Evolutionary conservation across 345 rosid genomes (phyloP).

Genomic region (Boechera divaricarpa): DNA sequence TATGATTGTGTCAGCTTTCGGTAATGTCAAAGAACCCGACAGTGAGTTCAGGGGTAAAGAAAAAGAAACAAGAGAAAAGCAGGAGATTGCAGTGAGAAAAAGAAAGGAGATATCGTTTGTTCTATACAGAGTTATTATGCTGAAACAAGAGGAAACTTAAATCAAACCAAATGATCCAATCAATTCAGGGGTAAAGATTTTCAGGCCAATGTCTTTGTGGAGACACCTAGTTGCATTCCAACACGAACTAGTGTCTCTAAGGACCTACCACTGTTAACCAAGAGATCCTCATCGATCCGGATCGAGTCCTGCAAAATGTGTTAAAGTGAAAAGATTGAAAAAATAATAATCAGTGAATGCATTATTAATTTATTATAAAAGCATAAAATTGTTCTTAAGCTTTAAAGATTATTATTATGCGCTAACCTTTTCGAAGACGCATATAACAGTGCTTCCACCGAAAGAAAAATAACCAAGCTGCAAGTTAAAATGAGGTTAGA

Average conservation of each 20-base stretch:
- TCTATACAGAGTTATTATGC: conserved; percentile 22
- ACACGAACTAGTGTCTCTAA: conserved; percentile 87
- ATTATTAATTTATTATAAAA: background rate
- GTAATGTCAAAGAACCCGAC: conserved; percentile 46
- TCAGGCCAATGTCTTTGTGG: conserved; percentile 46
- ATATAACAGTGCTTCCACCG: conserved; percentile 95
- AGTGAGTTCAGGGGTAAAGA: background rate
- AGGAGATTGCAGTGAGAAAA: no score
- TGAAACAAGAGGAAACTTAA: conserved; percentile 9
- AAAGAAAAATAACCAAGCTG: conserved; percentile 94
- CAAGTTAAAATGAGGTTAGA: conserved; percentile 30
- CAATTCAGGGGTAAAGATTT: background rate
- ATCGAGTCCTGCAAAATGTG: conserved; percentile 61
- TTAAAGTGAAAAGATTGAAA: background rate
- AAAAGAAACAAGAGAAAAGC: no score
- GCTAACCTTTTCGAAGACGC: conserved; percentile 85
- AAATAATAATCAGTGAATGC: background rate
- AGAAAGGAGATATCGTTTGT: background rate
- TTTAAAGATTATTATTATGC: background rate
- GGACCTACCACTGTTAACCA: conserved; percentile 73
- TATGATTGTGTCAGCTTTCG: conserved; percentile 49
- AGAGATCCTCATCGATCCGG: conserved; percentile 72
- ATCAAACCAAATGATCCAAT: conserved; percentile 14
- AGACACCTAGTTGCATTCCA: conserved; percentile 81
- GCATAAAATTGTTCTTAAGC: background rate